Evolutionary conservation across 75 land plant genomes (phyloP).

Genomic region (Cupressus sempervirens): DNA sequence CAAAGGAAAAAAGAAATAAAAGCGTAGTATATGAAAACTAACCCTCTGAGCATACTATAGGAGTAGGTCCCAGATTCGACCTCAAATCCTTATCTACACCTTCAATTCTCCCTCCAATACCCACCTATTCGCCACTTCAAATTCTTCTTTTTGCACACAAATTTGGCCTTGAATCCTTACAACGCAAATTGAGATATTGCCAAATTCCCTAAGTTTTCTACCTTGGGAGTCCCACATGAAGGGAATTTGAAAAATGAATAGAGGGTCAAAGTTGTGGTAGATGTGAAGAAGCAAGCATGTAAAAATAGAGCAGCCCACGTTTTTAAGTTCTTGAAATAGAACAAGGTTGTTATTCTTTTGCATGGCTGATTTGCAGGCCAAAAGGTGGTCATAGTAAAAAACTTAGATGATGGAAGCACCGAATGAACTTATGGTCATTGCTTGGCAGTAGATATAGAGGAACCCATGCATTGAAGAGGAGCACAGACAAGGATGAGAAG

Average conservation of each 20-base stretch:
- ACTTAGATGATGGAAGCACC: constrained; percentile 44
- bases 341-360: constrained; percentile 47
- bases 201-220: not conserved
- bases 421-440: constrained; percentile 45
- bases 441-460: constrained; percentile 42
- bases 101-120: not conserved
- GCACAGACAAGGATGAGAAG: too few relatives aligned
- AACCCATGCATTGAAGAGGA: too few relatives aligned
- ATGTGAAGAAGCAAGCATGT: too few relatives aligned
- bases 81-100: not conserved
- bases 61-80: not conserved
- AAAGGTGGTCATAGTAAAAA: constrained; percentile 52
- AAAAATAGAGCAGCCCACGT: too few relatives aligned
- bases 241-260: too few relatives aligned
- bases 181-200: not conserved
- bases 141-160: not conserved
- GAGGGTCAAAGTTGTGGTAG: too few relatives aligned
- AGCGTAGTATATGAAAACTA: not conserved
- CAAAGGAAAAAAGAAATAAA: not conserved
- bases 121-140: not conserved
- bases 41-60: not conserved
- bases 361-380: constrained; percentile 62
- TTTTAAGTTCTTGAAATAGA: constrained; percentile 8
- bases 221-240: too few relatives aligned
- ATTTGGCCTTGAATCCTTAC: not conserved